These are phyloP conservation scores for Saccharata proteae DNA, from an alignment of 2,329 filamentous ascomycete species.

Conservation along the genomic window DNA sequence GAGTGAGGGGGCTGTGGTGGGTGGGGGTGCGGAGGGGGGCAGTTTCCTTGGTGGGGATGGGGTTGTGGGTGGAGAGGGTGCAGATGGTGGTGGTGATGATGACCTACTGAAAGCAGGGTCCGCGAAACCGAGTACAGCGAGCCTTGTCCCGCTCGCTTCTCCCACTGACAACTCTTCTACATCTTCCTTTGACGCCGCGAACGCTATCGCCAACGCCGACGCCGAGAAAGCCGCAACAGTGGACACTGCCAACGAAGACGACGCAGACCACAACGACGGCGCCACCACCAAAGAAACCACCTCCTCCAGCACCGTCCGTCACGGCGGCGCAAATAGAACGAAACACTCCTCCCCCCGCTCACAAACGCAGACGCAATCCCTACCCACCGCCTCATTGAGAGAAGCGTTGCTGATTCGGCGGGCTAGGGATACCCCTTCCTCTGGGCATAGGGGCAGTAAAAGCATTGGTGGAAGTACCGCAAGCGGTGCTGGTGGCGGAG, in stretches of 20 bases:
- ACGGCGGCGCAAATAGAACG: not conserved
- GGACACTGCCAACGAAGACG: not conserved
- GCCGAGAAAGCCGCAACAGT: too few species aligned
- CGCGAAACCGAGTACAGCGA: not conserved
- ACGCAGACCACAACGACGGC: too few species aligned
- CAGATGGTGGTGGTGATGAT: too few species aligned
- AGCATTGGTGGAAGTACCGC: too few species aligned
- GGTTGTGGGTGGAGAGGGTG: conserved; percentile 7
- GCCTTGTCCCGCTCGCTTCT: not conserved
- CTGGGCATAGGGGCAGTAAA: conserved; percentile 1
- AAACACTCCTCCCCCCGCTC: not conserved
- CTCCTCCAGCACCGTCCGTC: not conserved
- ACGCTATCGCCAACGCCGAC: not conserved
- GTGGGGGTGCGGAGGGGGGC: not conserved
- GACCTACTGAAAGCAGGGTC: conserved; percentile 17
- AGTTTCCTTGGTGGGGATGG: not conserved
- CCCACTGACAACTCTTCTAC: not conserved
- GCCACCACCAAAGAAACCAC: not conserved
- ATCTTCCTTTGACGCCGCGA: too few species aligned
- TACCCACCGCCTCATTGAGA: conserved; percentile 5
- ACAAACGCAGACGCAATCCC: not conserved
- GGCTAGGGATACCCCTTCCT: conserved; percentile 6
- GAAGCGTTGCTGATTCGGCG: conserved; percentile 12
- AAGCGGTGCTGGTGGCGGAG: too few species aligned
- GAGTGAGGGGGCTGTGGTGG: not conserved